phyloP scores from a whole-genome alignment of 306 rosid species.

The Ochetophila trinervis region DNA sequence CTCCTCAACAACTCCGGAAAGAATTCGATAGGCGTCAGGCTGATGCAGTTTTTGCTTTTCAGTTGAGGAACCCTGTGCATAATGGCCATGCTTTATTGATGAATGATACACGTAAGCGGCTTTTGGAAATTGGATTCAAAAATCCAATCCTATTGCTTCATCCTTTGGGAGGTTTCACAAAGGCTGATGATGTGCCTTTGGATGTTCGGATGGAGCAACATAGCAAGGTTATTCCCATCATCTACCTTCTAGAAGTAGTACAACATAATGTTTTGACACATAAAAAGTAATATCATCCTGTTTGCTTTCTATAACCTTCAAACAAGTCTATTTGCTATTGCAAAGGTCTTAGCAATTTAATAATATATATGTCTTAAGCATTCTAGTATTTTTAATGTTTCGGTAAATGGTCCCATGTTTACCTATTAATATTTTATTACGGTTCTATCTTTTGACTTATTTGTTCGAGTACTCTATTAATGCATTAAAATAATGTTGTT shows the following conservation, averaged over 20 bases:
- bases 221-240: conserved; percentile 67
- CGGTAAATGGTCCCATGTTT: too few relatives aligned
- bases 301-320: neutral
- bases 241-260: conserved; percentile 11
- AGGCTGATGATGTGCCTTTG: conserved; percentile 90
- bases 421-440: neutral
- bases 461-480: neutral
- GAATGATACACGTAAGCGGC: conserved; percentile 85
- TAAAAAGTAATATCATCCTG: neutral
- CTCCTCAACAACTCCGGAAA: conserved; percentile 82
- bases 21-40: conserved; percentile 84
- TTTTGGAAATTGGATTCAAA: conserved; percentile 86
- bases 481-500: conserved; percentile 3
- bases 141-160: conserved; percentile 91
- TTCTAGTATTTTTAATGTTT: too few relatives aligned
- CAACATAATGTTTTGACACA: neutral
- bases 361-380: too few relatives aligned
- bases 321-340: too few relatives aligned
- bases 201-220: conserved; percentile 99
- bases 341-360: too few relatives aligned
- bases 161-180: conserved; percentile 95
- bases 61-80: conserved; percentile 93
- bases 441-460: neutral
- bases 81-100: conserved; percentile 94
- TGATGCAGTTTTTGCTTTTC: conserved; percentile 96